Conservation (phyloP, 441 rosid species). For the Euphorbia corollata region DNA sequence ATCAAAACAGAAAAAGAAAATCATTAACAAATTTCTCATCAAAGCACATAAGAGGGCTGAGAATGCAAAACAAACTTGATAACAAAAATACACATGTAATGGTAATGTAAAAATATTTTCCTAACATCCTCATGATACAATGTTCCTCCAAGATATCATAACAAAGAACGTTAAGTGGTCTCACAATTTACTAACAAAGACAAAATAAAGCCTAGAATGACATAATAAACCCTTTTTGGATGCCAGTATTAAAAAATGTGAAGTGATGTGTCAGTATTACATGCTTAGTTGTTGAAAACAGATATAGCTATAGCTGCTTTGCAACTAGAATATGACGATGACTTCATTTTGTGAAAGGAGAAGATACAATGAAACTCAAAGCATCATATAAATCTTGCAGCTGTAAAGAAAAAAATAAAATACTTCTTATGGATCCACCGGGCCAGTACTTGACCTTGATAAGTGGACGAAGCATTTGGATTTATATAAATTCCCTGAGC, state of each 20-base stretch:
- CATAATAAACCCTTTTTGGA: slow-evolving; percentile 5
- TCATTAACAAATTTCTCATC: background rate
- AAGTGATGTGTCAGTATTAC: slow-evolving; percentile 6
- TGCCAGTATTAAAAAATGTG: background rate
- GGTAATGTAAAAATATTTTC: background rate
- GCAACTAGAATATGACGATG: background rate
- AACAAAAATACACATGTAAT: background rate
- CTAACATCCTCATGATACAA: background rate
- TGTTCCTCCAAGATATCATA: background rate
- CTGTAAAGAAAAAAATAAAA: background rate
- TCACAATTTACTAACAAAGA: background rate
- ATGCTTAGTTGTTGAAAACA: background rate
- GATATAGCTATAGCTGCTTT: background rate
- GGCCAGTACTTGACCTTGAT: too few species aligned
- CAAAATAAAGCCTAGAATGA: slow-evolving; percentile 2
- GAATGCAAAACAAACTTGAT: slow-evolving; percentile 1
- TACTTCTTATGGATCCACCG: too few species aligned
- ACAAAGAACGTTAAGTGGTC: slow-evolving; percentile 1
- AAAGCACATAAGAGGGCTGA: background rate
- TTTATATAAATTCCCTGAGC: background rate
- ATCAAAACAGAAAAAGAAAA: background rate
- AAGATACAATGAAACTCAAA: background rate
- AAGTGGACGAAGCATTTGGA: too few species aligned
- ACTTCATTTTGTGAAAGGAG: background rate
- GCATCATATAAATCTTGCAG: background rate